Conservation (phyloP, 805 yeast species). For the Schizosaccharomyces osmophilus region DNA sequence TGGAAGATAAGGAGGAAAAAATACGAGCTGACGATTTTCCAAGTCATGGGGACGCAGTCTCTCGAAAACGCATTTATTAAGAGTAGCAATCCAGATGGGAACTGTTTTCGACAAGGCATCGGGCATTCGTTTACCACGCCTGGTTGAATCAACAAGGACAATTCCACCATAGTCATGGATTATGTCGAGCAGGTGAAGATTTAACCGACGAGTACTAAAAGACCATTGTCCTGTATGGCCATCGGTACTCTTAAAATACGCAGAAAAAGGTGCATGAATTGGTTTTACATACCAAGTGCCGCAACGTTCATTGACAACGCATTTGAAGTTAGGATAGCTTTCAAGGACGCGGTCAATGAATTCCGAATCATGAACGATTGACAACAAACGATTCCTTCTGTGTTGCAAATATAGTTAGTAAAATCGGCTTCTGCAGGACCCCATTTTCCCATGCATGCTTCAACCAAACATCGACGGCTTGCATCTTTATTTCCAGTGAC, state of each 20-base stretch:
- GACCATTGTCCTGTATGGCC: constrained; percentile 71
- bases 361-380: constrained; percentile 38
- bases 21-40: constrained; percentile 18
- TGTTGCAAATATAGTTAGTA: not conserved
- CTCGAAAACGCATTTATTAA: constrained; percentile 31
- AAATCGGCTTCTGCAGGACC: not conserved
- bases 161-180: constrained; percentile 21
- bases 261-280: constrained; percentile 17
- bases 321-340: constrained; percentile 13
- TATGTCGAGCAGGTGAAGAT: constrained; percentile 39
- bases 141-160: constrained; percentile 55
- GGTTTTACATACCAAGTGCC: constrained; percentile 56
- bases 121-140: constrained; percentile 66
- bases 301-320: constrained; percentile 51
- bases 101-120: constrained; percentile 70
- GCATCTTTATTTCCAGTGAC: too few relatives aligned
- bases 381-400: constrained; percentile 31
- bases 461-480: too few relatives aligned
- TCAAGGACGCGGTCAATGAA: constrained; percentile 23
- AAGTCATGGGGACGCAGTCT: constrained; percentile 9
- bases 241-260: constrained; percentile 75
- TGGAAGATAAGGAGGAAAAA: constrained; percentile 20
- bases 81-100: constrained; percentile 77
- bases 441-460: too few relatives aligned
- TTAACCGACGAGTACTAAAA: constrained; percentile 48